Conservation (phyloP, 208 protist species). For the Novymonas esmeraldas region DNA sequence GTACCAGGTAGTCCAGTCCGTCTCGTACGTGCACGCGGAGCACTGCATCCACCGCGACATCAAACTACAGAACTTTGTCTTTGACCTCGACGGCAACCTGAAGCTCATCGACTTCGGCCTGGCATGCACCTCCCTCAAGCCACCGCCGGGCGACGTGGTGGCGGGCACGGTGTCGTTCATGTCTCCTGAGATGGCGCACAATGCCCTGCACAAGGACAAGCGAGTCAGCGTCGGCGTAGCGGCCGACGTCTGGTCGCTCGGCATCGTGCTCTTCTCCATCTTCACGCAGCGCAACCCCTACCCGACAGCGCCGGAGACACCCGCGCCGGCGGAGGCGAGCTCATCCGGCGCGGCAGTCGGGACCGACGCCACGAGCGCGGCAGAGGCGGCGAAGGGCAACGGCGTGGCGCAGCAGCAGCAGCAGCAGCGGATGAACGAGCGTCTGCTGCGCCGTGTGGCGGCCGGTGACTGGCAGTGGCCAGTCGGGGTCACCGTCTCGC, state of each 20-base stretch:
- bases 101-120: slow-evolving; percentile 94
- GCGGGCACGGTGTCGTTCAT: slow-evolving; percentile 93
- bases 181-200: slow-evolving; percentile 93
- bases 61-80: slow-evolving; percentile 93
- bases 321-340: slow-evolving; percentile 4
- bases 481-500: slow-evolving; percentile 49
- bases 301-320: slow-evolving; percentile 21
- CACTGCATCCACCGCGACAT: slow-evolving; percentile 92
- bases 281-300: slow-evolving; percentile 90
- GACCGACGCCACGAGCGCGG: background rate
- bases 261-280: slow-evolving; percentile 90
- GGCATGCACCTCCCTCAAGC: slow-evolving; percentile 66
- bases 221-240: slow-evolving; percentile 81
- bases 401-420: slow-evolving; percentile 28
- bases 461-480: slow-evolving; percentile 84
- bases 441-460: slow-evolving; percentile 72
- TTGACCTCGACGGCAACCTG: slow-evolving; percentile 87
- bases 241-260: slow-evolving; percentile 89
- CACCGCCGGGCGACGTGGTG: slow-evolving; percentile 84
- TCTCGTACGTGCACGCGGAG: slow-evolving; percentile 90
- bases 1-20: slow-evolving; percentile 85
- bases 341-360: background rate
- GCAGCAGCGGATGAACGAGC: slow-evolving; percentile 54
- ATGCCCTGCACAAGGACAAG: slow-evolving; percentile 78
- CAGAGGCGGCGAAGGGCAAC: background rate